Evolutionary conservation across 192 early-diverging fungal genomes (phyloP).

Genomic region (Backusella psychrophila): DNA sequence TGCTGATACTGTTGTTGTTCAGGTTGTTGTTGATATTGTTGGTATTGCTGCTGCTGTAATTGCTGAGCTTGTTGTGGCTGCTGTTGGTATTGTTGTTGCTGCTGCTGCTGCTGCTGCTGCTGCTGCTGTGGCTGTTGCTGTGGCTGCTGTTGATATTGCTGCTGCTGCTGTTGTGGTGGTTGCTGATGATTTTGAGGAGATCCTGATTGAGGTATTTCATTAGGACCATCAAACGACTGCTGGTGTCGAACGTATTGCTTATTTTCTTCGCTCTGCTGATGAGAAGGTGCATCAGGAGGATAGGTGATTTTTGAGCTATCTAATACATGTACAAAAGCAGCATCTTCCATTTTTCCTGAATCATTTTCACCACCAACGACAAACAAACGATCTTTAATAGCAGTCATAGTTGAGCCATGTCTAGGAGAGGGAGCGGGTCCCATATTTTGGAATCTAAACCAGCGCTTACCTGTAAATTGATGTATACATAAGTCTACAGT

Average conservation of each 20-base stretch:
- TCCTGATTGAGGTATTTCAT: background rate
- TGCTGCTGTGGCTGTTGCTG: background rate
- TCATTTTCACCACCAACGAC: conserved; percentile 53
- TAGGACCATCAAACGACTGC: background rate
- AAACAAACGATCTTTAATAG: conserved; percentile 47
- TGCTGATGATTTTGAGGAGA: background rate
- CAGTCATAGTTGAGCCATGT: conserved; percentile 44
- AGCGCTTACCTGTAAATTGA: conserved; percentile 39
- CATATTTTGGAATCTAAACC: conserved; percentile 52
- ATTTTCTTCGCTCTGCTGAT: conserved; percentile 1
- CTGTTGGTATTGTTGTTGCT: background rate
- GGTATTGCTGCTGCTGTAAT: background rate
- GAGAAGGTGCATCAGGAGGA: conserved; percentile 17
- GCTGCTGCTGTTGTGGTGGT: background rate
- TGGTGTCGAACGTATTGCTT: conserved; percentile 2
- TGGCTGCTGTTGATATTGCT: background rate
- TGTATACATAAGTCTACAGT: background rate
- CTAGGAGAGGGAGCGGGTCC: conserved; percentile 41
- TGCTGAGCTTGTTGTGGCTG: background rate
- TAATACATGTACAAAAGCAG: conserved; percentile 37
- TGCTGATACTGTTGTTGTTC: background rate
- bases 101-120: background rate
- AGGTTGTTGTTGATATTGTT: background rate
- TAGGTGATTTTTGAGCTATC: conserved; percentile 55
- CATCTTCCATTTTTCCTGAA: conserved; percentile 40